Percentiles rank a stretch among this genome's conserved stretches.
Conservation (phyloP, 805 yeast species). For the Phaffomyces antillensis region DNA sequence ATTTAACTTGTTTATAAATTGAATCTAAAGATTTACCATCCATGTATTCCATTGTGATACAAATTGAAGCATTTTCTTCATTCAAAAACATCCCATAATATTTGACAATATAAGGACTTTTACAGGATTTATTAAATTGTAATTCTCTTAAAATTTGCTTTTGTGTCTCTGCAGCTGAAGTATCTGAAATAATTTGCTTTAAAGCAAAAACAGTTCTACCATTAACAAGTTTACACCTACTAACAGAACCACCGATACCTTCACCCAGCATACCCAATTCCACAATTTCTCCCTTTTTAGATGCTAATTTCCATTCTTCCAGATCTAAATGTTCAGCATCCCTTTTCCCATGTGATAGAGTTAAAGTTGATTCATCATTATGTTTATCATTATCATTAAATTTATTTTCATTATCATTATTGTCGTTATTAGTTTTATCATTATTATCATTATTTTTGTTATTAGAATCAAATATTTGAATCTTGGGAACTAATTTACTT, state of each 20-base stretch:
- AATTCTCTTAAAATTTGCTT: constrained; percentile 87
- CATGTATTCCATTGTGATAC: constrained; percentile 96
- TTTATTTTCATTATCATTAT: background rate
- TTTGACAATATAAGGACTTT: constrained; percentile 78
- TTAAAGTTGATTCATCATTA: constrained; percentile 7
- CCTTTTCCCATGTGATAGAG: background rate
- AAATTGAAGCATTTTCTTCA: constrained; percentile 70
- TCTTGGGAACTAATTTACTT: background rate
- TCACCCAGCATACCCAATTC: constrained; percentile 78
- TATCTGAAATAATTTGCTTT: constrained; percentile 43
- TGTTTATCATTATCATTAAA: background rate
- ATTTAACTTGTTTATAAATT: constrained; percentile 69
- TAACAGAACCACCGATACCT: constrained; percentile 90
- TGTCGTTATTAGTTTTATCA: background rate
- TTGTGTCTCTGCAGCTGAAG: constrained; percentile 68
- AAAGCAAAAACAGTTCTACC: constrained; percentile 74
- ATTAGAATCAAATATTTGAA: no score
- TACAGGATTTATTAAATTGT: constrained; percentile 78
- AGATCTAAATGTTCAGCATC: constrained; percentile 57
- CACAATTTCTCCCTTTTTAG: constrained; percentile 51
- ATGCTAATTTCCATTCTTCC: constrained; percentile 64
- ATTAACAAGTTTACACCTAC: constrained; percentile 59
- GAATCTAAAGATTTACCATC: constrained; percentile 90
- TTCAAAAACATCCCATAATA: constrained; percentile 90
- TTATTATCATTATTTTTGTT: background rate